These are phyloP conservation scores for Mortierella sp. DNA, from an alignment of 371 early-diverging fungal genomes.

Conservation along the genomic window DNA sequence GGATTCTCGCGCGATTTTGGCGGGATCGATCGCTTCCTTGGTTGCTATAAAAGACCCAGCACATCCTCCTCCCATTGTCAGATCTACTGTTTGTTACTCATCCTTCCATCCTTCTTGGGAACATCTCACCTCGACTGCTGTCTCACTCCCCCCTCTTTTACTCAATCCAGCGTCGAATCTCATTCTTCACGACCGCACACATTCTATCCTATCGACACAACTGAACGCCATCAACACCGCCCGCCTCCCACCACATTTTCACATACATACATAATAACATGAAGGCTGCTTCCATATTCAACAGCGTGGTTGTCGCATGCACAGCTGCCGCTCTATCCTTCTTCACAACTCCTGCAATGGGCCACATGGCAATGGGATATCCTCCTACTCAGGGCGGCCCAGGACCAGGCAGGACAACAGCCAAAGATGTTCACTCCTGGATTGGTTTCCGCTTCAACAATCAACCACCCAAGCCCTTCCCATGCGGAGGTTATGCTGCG, in stretches of 20 bases:
- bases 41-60: too few species aligned
- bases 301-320: slow-evolving; percentile 22
- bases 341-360: slow-evolving; percentile 20
- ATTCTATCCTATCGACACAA: not conserved
- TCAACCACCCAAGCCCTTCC: slow-evolving; percentile 40
- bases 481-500: slow-evolving; percentile 43
- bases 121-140: too few species aligned
- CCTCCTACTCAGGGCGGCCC: slow-evolving; percentile 49
- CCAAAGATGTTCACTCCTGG: slow-evolving; percentile 31
- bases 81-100: too few species aligned
- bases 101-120: too few species aligned
- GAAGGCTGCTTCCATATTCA: slow-evolving; percentile 24
- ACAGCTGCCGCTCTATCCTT: slow-evolving; percentile 14
- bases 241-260: not conserved
- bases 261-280: slow-evolving; percentile 13
- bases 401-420: slow-evolving; percentile 18
- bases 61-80: too few species aligned
- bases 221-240: not conserved
- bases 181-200: too few species aligned
- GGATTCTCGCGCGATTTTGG: too few species aligned
- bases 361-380: slow-evolving; percentile 42
- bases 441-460: too few species aligned
- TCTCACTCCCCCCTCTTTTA: too few species aligned
- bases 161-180: too few species aligned
- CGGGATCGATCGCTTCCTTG: too few species aligned